Percentiles rank a stretch among this genome's conserved stretches.
Conservation (phyloP, 1,284 basidiomycete species). For the Xerocomus alliaceus region DNA sequence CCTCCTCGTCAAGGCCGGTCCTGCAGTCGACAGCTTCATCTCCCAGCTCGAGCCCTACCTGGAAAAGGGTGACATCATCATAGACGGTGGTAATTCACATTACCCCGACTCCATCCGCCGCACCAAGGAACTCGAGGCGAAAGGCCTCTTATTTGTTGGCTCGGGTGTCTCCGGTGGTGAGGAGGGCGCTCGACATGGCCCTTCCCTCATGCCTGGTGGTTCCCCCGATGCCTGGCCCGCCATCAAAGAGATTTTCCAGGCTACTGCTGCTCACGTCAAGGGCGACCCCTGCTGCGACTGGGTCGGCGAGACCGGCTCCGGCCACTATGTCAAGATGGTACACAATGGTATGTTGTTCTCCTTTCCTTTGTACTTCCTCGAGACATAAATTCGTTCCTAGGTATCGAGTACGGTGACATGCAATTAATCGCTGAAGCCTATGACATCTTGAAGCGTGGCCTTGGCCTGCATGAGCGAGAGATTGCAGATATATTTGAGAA, state of each 20-base stretch:
- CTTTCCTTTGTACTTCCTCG: constrained; percentile 18
- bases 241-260: constrained; percentile 99
- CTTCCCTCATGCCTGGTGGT: constrained; percentile 99
- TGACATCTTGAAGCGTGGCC: constrained; percentile 97
- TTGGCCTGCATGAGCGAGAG: constrained; percentile 84
- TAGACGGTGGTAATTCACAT: constrained; percentile 99
- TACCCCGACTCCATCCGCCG: constrained; percentile 99
- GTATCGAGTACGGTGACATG: constrained; percentile 99
- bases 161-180: constrained; percentile 99
- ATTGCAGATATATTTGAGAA: constrained; percentile 88
- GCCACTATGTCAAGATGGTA: constrained; percentile 99
- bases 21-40: constrained; percentile 83
- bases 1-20: constrained; percentile 91
- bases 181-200: constrained; percentile 97
- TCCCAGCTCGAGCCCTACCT: constrained; percentile 72
- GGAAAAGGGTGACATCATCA: constrained; percentile 90
- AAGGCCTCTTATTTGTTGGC: constrained; percentile 96
- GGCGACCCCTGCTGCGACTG: constrained; percentile 99
- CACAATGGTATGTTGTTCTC: constrained; percentile 79
- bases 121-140: constrained; percentile 88
- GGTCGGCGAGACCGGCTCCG: constrained; percentile 95
- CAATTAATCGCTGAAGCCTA: constrained; percentile 98
- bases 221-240: constrained; percentile 92
- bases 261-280: constrained; percentile 93
- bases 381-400: constrained; percentile 44